Conservation (phyloP, 192 early-diverging fungal species). For the Backusella liffmaniae region DNA sequence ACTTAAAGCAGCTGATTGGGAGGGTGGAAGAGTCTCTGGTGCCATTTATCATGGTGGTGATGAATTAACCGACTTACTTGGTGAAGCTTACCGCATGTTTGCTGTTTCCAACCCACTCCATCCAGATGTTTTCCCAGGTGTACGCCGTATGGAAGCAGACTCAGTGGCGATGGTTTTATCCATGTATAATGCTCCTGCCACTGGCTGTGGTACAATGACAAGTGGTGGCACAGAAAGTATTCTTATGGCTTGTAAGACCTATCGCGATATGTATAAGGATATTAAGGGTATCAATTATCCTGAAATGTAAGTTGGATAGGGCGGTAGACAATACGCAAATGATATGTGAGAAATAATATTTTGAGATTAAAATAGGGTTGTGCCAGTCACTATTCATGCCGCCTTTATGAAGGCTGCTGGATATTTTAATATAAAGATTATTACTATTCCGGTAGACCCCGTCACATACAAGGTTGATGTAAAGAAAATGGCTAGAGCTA, state of each 20-base stretch:
- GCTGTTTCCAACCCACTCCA: constrained; percentile 88
- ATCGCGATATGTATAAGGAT: constrained; percentile 83
- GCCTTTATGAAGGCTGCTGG: constrained; percentile 94
- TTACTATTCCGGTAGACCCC: constrained; percentile 81
- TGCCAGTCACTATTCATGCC: constrained; percentile 91
- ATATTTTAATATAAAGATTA: constrained; percentile 88
- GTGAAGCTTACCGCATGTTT: constrained; percentile 83
- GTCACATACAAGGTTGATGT: constrained; percentile 75
- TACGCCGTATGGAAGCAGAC: constrained; percentile 96
- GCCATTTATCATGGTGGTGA: constrained; percentile 93
- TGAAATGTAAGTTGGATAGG: constrained; percentile 73
- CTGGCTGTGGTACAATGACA: constrained; percentile 85
- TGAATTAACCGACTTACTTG: constrained; percentile 68
- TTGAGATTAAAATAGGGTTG: constrained; percentile 51
- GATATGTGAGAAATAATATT: background rate
- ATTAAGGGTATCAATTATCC: constrained; percentile 81
- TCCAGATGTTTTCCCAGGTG: constrained; percentile 92
- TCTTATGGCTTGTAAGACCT: constrained; percentile 92
- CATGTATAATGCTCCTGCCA: constrained; percentile 78
- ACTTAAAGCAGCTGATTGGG: constrained; percentile 74
- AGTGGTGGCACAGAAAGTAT: constrained; percentile 95
- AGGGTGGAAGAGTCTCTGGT: constrained; percentile 83
- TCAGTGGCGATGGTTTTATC: constrained; percentile 87
- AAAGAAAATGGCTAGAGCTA: constrained; percentile 71
- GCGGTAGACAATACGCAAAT: background rate